Base-by-base conservation (phyloP, 805 yeast genomes). In the Metschnikowia colocasiae region DNA sequence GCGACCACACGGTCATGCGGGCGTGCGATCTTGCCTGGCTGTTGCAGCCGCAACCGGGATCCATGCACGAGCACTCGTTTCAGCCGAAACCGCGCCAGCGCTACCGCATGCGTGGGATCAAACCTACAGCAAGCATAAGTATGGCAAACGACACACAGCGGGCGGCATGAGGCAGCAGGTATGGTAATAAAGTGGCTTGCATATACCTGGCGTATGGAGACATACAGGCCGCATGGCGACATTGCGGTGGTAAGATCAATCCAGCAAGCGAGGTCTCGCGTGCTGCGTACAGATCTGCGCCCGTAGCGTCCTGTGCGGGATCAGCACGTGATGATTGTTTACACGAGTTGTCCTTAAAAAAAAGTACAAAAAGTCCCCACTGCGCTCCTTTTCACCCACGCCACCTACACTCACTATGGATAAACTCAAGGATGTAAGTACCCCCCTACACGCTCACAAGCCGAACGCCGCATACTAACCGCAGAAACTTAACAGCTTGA, bases 401-500 rank as follows among this genome's bases (percentile, higher is more conserved):
- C 43, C 45, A 31, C 16, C 13, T 26, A 20, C 35, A 46, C 40
- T 47, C 47, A 69, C 54, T 52, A 79, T 79, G 83, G 83, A 79
- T 60, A 79, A 77, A 68, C 77, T 79, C 59, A 79, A 78, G 73
- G 83, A 79, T 61, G 80, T 75, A 73, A 58, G 80, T 73, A 61
- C 47, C 39, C 40, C 29, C 40, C 4, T 8, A 8, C 19, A 27
- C 10, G 13, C 13, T 26, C 18, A 15, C 12, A 3, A 2, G 18
- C 9, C 16, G 12, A 15, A 26, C 20, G 2, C 19, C 20, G 15
- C 4, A 13, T 46, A 54, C 57, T 54, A 52, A 50, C 54, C 22
- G 12, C 55, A 87, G 95, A 90, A 89, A 81, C 76, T 90, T 75
- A 84, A 76, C 78, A 83, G 83, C 72, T 82, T 94, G 70, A 91